Percentiles rank a stretch among this genome's conserved stretches.
These are phyloP conservation scores for Lactuca saligna DNA, from an alignment of 129 eudicot species.

Conservation along the genomic window DNA sequence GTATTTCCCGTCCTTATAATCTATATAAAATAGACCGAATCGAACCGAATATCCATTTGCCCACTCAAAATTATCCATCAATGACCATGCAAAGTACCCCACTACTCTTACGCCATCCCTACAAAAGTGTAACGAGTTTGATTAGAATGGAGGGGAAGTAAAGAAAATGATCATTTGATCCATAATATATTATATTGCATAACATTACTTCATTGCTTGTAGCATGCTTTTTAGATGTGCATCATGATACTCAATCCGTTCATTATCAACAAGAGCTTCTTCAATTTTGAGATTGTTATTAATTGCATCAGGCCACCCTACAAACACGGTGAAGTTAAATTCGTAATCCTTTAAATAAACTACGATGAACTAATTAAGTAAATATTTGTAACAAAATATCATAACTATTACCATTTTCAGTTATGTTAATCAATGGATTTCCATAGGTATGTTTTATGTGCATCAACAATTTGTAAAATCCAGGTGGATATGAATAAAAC, in stretches of 20 bases:
- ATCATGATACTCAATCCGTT: neutral
- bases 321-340: neutral
- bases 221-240: neutral
- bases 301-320: neutral
- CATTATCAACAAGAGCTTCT: neutral
- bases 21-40: neutral
- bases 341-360: too few relatives aligned
- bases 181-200: neutral
- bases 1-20: neutral
- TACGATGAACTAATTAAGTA: neutral
- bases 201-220: neutral
- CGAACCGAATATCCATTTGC: neutral
- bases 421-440: neutral
- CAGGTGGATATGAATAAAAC: neutral
- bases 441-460: neutral
- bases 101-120: neutral
- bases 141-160: neutral
- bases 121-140: neutral
- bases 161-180: neutral
- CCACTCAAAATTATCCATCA: neutral
- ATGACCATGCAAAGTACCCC: neutral
- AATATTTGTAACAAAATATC: too few relatives aligned
- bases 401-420: neutral
- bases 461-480: neutral
- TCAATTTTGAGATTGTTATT: neutral